These are phyloP conservation scores for Aspergillus clavatus DNA, from an alignment of 2,329 filamentous ascomycete genomes.

Conservation along the genomic window DNA sequence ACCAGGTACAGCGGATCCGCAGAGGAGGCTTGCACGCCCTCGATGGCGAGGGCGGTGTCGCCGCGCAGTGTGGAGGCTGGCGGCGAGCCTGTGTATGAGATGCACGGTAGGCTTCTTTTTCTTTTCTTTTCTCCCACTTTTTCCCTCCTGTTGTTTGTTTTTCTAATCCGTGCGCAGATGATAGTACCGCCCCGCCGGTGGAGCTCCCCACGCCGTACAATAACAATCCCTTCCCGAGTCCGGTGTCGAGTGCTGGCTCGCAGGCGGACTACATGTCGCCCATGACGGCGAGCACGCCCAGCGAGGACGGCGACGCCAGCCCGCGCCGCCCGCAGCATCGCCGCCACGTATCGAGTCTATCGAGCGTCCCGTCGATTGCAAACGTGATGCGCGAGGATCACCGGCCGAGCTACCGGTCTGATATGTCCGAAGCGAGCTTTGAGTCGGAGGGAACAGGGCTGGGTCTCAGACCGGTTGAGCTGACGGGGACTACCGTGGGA, in stretches of 20 bases:
- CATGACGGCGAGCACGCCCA: slow-evolving; percentile 1
- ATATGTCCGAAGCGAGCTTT: slow-evolving; percentile 8
- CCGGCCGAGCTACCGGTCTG: slow-evolving; percentile 9
- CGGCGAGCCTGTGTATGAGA: slow-evolving; percentile 9
- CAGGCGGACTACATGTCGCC: slow-evolving; percentile 4
- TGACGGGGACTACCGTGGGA: not conserved
- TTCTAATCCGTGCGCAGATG: not conserved
- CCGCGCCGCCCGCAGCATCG: slow-evolving; percentile 2
- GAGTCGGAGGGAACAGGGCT: slow-evolving; percentile 7
- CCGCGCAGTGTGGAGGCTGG: slow-evolving; percentile 2
- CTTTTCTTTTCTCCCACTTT: not conserved
- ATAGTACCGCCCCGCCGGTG: slow-evolving; percentile 1
- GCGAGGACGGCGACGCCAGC: not conserved
- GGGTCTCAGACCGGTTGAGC: not conserved
- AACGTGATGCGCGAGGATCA: slow-evolving; percentile 3
- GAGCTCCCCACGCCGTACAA: slow-evolving; percentile 14
- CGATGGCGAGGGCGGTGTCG: not conserved
- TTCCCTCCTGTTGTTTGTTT: too few relatives aligned
- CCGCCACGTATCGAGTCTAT: slow-evolving; percentile 12
- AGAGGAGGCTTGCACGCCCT: not conserved
- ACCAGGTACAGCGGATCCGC: not conserved
- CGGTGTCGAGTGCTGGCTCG: not conserved
- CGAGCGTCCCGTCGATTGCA: slow-evolving; percentile 7
- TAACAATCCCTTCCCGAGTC: not conserved
- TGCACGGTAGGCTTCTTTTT: slow-evolving; percentile 4